phyloP scores from a whole-genome alignment of 2,329 filamentous ascomycete genomes.

The Paramyrothecium sp. region DNA sequence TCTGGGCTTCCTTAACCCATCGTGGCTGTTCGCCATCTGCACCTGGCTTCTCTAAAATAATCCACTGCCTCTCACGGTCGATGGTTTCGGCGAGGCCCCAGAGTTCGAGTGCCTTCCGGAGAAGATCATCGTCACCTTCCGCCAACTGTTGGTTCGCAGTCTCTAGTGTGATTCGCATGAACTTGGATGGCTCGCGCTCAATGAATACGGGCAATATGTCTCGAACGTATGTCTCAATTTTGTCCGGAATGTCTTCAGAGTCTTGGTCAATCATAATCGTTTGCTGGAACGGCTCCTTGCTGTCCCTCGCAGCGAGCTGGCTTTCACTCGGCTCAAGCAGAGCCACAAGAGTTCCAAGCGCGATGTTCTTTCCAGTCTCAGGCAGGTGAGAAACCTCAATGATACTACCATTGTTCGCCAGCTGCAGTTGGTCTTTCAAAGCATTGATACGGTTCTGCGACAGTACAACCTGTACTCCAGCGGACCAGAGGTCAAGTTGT shows the following conservation, averaged over 20 bases:
- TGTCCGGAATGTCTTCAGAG: slow-evolving; percentile 57
- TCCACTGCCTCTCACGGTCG: slow-evolving; percentile 63
- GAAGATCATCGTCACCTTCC: slow-evolving; percentile 50
- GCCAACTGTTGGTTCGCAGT: slow-evolving; percentile 46
- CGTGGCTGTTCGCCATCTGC: slow-evolving; percentile 38
- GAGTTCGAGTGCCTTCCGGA: slow-evolving; percentile 59
- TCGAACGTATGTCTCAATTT: slow-evolving; percentile 61
- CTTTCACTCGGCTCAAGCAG: slow-evolving; percentile 32
- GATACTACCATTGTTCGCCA: slow-evolving; percentile 46
- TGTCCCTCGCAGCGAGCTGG: slow-evolving; percentile 31
- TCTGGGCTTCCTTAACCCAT: slow-evolving; percentile 47
- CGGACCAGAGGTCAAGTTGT: slow-evolving; percentile 61
- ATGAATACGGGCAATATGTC: slow-evolving; percentile 57
- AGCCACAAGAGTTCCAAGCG: slow-evolving; percentile 31
- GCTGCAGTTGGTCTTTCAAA: slow-evolving; percentile 47
- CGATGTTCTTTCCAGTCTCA: slow-evolving; percentile 42
- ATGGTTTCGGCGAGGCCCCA: slow-evolving; percentile 66
- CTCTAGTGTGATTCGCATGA: slow-evolving; percentile 58
- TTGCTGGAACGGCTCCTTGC: slow-evolving; percentile 30
- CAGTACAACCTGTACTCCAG: slow-evolving; percentile 61
- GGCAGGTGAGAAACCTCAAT: slow-evolving; percentile 62
- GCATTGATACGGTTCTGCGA: slow-evolving; percentile 58
- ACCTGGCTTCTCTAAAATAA: slow-evolving; percentile 47
- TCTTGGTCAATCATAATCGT: slow-evolving; percentile 60
- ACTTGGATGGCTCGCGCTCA: slow-evolving; percentile 56